phyloP scores from a whole-genome alignment of 1,284 basidiomycete species.

The Stygiomarasmius scandens region DNA sequence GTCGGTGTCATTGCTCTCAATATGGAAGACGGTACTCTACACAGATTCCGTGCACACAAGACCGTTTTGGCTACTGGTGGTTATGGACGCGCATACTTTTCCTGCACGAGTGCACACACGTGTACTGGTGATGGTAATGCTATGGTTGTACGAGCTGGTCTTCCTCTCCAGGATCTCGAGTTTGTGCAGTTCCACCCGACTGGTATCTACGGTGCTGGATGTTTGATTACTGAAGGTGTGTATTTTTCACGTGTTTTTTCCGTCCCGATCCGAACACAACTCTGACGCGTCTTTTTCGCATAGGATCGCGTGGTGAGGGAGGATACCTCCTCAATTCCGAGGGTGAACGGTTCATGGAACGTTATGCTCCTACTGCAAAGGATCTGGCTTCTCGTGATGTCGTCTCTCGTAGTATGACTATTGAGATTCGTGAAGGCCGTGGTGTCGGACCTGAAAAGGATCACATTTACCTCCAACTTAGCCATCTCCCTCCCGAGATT shows the following conservation, averaged over 20 bases:
- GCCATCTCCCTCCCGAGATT: constrained; percentile 94
- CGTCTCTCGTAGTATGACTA: constrained; percentile 98
- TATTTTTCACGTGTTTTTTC: constrained; percentile 8
- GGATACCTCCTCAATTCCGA: constrained; percentile 98
- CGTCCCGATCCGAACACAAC: background rate
- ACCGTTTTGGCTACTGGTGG: constrained; percentile 98
- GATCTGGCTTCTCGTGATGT: constrained; percentile 99
- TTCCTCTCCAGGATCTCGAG: constrained; percentile 97
- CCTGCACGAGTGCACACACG: constrained; percentile 98
- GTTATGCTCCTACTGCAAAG: constrained; percentile 98
- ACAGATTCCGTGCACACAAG: constrained; percentile 98
- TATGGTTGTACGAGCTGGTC: constrained; percentile 96
- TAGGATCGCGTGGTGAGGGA: constrained; percentile 98
- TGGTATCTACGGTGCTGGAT: constrained; percentile 99
- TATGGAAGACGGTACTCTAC: constrained; percentile 99
- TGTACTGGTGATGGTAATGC: constrained; percentile 99
- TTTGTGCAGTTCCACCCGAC: constrained; percentile 99
- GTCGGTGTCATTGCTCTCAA: constrained; percentile 99
- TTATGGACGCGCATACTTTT: constrained; percentile 98
- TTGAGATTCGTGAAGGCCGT: constrained; percentile 98
- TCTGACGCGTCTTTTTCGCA: background rate
- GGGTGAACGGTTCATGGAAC: constrained; percentile 99
- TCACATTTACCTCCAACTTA: constrained; percentile 96
- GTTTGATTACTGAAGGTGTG: constrained; percentile 95
- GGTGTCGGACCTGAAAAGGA: constrained; percentile 99